Evolutionary conservation across 305 asterid genomes (phyloP), one percentile per base, ranked within the genome.

Genomic region (Fraxinus xanthoxyloides): DNA sequence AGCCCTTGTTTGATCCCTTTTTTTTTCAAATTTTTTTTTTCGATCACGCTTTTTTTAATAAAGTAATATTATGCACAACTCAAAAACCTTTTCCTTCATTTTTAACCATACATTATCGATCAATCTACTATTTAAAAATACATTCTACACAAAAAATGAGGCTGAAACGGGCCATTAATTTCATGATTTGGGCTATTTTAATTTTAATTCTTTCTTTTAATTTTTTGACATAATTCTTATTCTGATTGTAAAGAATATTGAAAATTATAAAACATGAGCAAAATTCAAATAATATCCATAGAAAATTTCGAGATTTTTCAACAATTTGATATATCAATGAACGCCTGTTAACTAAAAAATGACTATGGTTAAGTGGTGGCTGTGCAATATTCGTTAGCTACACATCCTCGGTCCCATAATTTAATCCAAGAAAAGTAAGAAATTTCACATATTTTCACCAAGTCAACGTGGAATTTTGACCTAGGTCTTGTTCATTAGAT

Each of bases 141-240:
- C 24, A 54, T 6, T n/a, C 10, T 5, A n/a, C 1, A 12, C 5
- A 34, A 35, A 35, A 6, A 15, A 13, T 0, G 3, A 5, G 8
- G 23, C 23, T 51, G 2, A 46, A 46, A 5, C 24, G 1, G 0
- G 9, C 21, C 61, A 51, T 54, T 17, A 23, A 43, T 10, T 10
- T 38, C 17, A 67, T 12, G 21, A 67, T 23, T 13, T 67, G 31
- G 32, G 63, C 24, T 46, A 23, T 80, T 84, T 80, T 56, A 83
- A 87, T 75, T 76, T 34, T 63, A 46, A 46, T 46, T 43, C 54
- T 40, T 40, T 40, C 1, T 81, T 77, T 23, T 54, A n/a, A n/a
- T n/a, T 54, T 21, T 19, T 56, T 17, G 2, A 56, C 67, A n/a
- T 51, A 19, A 56, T 19, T 19, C 12, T 59, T 7, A 7, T 61